phyloP scores from a whole-genome alignment of 179 eudicot genomes.

The Heliamphora pulchella region DNA sequence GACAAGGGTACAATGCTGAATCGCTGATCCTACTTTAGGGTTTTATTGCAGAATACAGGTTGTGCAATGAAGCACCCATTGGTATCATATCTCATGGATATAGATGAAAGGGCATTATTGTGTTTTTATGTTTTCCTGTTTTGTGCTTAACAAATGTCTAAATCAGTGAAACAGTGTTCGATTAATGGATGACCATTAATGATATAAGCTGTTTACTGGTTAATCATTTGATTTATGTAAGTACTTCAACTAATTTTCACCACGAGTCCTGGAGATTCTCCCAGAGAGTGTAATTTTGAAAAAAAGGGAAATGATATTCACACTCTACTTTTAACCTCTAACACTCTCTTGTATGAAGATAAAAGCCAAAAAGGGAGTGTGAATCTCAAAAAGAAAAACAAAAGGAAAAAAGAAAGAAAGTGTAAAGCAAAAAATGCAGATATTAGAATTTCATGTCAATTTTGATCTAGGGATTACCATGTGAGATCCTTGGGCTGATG shows the following conservation, averaged over 20 bases:
- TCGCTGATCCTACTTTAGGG: not conserved
- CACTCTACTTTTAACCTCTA: too few species aligned
- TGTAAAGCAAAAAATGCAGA: too few species aligned
- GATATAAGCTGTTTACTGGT: not conserved
- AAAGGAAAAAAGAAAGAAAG: too few species aligned
- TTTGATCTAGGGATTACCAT: not conserved
- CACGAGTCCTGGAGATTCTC: too few species aligned
- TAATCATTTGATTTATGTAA: not conserved
- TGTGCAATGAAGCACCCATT: too few species aligned
- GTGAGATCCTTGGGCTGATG: not conserved
- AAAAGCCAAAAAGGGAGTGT: too few species aligned
- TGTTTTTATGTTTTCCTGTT: not conserved
- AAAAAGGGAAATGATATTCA: too few species aligned
- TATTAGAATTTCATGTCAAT: too few species aligned
- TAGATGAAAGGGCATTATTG: not conserved
- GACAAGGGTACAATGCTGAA: not conserved
- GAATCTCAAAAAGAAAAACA: too few species aligned
- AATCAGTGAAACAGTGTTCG: not conserved
- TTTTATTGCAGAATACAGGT: not conserved
- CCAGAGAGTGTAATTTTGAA: too few species aligned
- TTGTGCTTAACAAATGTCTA: not conserved
- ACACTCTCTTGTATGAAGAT: too few species aligned
- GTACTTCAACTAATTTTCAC: not conserved
- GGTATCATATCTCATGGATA: too few species aligned
- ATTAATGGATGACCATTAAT: not conserved